These are phyloP conservation scores for Pythium insidiosum DNA, from an alignment of 352 stramenopile species.

Conservation along the genomic window DNA sequence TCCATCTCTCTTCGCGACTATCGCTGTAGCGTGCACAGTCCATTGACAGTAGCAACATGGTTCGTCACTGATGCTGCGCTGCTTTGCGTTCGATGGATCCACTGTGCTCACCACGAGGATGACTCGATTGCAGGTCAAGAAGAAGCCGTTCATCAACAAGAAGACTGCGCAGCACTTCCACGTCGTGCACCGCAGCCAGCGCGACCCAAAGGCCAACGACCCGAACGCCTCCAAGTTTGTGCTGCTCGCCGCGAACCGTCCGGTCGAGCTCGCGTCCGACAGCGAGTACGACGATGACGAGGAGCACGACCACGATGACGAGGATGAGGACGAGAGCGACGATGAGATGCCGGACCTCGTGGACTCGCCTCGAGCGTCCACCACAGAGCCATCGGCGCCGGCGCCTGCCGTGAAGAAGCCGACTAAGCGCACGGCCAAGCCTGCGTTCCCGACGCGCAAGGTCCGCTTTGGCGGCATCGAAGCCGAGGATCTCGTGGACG, in stretches of 20 bases:
- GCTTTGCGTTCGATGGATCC: too few species aligned
- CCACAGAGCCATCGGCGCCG: conserved; percentile 1
- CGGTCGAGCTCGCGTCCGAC: conserved; percentile 53
- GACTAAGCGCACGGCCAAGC: conserved; percentile 12
- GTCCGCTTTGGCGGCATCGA: conserved; percentile 59
- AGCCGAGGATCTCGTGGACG: conserved; percentile 74
- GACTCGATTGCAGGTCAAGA: conserved; percentile 21
- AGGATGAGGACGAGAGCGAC: conserved; percentile 17
- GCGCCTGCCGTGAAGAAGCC: conserved; percentile 11
- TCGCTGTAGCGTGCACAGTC: too few species aligned
- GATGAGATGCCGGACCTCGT: conserved; percentile 14
- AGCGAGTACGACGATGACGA: conserved; percentile 28
- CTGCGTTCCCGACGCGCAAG: conserved; percentile 41
- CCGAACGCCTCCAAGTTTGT: conserved; percentile 81
- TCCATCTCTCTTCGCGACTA: too few species aligned
- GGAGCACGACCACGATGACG: conserved; percentile 25
- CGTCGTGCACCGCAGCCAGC: conserved; percentile 80
- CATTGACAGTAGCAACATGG: too few species aligned
- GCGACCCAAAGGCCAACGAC: conserved; percentile 73
- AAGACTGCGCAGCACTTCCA: conserved; percentile 84
- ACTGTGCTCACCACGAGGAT: too few species aligned
- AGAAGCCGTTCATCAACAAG: conserved; percentile 86
- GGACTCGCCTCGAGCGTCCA: conserved; percentile 3
- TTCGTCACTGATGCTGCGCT: too few species aligned
- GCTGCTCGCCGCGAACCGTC: conserved; percentile 57